Base-by-base conservation (phyloP, 352 stramenopile species). In the Pythium phragmiticola region DNA sequence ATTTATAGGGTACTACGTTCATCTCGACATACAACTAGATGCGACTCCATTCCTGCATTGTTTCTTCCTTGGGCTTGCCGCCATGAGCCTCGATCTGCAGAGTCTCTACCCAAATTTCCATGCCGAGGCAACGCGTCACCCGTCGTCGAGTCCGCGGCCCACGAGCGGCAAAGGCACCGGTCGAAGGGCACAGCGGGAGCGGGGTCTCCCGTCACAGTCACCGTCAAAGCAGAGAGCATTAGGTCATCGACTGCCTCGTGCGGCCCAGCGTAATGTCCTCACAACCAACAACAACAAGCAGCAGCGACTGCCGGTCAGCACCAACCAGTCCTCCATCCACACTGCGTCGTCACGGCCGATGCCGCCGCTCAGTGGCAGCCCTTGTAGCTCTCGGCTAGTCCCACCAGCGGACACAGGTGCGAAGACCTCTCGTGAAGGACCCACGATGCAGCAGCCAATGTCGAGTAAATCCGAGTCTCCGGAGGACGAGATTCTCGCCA, bases 21-120 rank as follows among this genome's bases (percentile, higher is more conserved):
- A 30, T 30, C 26, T 30, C 26, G 4, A 30, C 26, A 30, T 30
- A 30, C 26, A 5, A 5, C 26, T 30, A 30, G 26, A 3, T 30
- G 26, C 26, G 26, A 30, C 26, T 30, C 26, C 26, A 30, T 30
- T 30, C 26, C 26, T 30, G 26, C 26, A 30, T 30, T 30, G 26
- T 39, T 37, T 39, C 11, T 13, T 3, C 3, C 16, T 41, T 60
- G 4, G 41, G 5, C 5, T 42, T 19, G 14, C 26, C 14, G 16
- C 16, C 33, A 72, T 68, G 65, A 70, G 61, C 42, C 56, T 73
- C 14, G 57, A 69, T 42, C 33, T 61, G 37, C 61, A 68, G 5
- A 55, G 34, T 17, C 72, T 89, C 28, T 90, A 89, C 37, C 81
- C 81, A 6, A 82, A 89, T 57, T 79, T 87, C 37, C 72, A 87